A percentile compares a stretch with the other conserved stretches of the same genome.
phyloP scores from a whole-genome alignment of 805 yeast genomes.

The Wickerhamomyces sydowiorum region DNA sequence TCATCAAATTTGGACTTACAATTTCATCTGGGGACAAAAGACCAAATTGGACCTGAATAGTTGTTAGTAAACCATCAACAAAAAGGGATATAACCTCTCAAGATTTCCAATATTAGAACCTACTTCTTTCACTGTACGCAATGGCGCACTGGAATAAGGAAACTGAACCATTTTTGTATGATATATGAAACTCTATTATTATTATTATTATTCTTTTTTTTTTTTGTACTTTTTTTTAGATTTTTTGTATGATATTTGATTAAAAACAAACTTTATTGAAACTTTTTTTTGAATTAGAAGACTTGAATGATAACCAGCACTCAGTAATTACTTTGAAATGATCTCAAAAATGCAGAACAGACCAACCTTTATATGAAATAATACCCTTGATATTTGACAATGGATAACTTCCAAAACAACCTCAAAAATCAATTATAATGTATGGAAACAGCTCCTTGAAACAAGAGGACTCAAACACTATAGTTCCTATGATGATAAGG shows the following conservation, averaged over 20 bases:
- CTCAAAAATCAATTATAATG: background rate
- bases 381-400: background rate
- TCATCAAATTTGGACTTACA: conserved; percentile 33
- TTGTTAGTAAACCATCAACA: background rate
- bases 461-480: background rate
- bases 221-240: background rate
- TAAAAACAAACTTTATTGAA: background rate
- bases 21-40: conserved; percentile 95
- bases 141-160: conserved; percentile 97
- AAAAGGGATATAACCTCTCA: too few species aligned
- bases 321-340: background rate
- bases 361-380: background rate
- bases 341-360: too few species aligned
- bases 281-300: background rate
- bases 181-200: background rate
- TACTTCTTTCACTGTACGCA: conserved; percentile 95
- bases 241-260: background rate
- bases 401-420: background rate
- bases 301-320: background rate
- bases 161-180: conserved; percentile 39
- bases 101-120: conserved; percentile 23
- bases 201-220: conserved; percentile 1
- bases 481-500: background rate
- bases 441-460: background rate
- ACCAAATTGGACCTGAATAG: conserved; percentile 80